Evolutionary conservation across 2,329 filamentous ascomycete genomes (phyloP), one percentile per base, ranked within the genome.

Genomic region (Ophiostoma ulmi): DNA sequence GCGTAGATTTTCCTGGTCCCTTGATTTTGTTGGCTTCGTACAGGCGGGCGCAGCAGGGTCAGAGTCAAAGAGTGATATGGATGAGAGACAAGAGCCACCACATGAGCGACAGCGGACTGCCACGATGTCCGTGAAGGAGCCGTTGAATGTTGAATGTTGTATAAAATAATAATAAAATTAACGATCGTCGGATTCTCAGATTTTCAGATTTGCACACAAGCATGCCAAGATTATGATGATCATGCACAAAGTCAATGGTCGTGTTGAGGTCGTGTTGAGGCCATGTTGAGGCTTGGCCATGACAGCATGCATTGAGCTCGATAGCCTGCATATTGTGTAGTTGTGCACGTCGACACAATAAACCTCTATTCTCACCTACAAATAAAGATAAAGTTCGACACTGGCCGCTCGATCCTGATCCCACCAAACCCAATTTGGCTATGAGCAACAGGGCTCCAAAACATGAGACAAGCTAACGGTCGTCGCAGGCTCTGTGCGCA

Each of bases 391-490:
- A 20, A 48, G 17, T 48, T 48, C 17, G 8, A 8, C 10, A 48
- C 44, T 13, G 48, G 8, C 11, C n/a, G n/a, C 52, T 58, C 31
- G 52, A 58, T 22, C 52, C 52, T 58, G n/a, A 13, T 22, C 52
- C n/a, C 52, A 13, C n/a, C 58, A 63, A 31, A 26, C 52, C n/a
- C 58, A 20, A 13, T 14, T 5, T 7, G 22, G 26, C 26, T 26
- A 63, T 35, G 58, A 31, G 26, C 26, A 26, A 17, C 58, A 26
- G 20, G 58, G 36, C 58, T 64, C 61, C 61, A 65, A 65, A 38
- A 65, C 35, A 38, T 65, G 61, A 65, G 61, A 65, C 61, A 65
- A 38, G 61, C 61, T 65, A 65, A n/a, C 64, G n/a, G 38, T n/a
- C 38, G 38, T 31, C 7, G 38, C n/a, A 38, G 7, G 64, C 64